These are phyloP conservation scores for Lactarius psammicola DNA, from an alignment of 768 basidiomycete species.

Conservation along the genomic window DNA sequence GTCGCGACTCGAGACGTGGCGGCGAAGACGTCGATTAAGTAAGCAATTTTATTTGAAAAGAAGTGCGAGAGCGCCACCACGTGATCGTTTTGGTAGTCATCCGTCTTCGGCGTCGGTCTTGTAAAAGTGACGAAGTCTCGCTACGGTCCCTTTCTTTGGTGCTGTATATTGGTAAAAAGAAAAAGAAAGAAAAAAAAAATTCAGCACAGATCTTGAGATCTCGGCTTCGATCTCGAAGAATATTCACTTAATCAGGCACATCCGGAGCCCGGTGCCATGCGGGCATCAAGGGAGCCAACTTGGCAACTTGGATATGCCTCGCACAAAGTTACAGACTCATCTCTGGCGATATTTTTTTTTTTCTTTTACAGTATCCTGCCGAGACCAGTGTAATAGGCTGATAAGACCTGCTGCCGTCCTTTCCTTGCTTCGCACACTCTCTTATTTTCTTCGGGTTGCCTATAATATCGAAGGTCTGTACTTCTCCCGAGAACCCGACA, in stretches of 20 bases:
- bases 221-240: constrained; percentile 24
- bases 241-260: constrained; percentile 27
- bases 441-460: constrained; percentile 14
- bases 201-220: constrained; percentile 17
- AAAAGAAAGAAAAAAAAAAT: constrained; percentile 7
- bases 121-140: constrained; percentile 10
- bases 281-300: constrained; percentile 19
- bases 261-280: constrained; percentile 24
- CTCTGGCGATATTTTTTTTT: constrained; percentile 13
- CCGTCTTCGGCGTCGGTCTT: constrained; percentile 22
- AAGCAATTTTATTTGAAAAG: constrained; percentile 11
- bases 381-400: constrained; percentile 23
- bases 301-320: constrained; percentile 4
- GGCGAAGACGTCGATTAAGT: constrained; percentile 18
- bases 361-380: constrained; percentile 16
- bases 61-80: constrained; percentile 20
- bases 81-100: constrained; percentile 20
- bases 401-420: constrained; percentile 22
- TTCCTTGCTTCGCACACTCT: constrained; percentile 17
- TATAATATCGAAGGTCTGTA: constrained; percentile 20
- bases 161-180: not conserved
- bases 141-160: not conserved
- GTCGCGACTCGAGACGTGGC: constrained; percentile 21
- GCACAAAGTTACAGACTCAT: constrained; percentile 21
- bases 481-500: constrained; percentile 27